Evolutionary conservation across 1,284 basidiomycete species (phyloP).

Genomic region (Apiotrichum mycotoxinovorans): DNA sequence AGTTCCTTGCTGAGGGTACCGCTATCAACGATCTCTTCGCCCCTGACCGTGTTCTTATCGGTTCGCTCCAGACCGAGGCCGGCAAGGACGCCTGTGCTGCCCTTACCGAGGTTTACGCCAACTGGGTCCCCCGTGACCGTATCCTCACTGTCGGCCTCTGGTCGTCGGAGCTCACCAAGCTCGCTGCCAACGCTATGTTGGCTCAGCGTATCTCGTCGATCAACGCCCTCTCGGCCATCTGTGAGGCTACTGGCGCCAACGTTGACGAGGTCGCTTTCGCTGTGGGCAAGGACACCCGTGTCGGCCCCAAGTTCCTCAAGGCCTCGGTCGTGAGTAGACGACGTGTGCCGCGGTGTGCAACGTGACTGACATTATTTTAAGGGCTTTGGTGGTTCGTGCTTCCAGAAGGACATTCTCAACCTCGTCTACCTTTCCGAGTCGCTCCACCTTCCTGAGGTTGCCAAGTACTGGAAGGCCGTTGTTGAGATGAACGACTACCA

Average conservation of each 20-base stretch:
- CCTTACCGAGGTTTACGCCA: constrained; percentile 77
- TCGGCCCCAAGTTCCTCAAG: constrained; percentile 94
- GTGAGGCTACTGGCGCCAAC: constrained; percentile 98
- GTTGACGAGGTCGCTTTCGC: constrained; percentile 97
- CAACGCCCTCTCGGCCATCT: constrained; percentile 97
- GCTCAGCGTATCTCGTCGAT: constrained; percentile 97
- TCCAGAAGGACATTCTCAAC: constrained; percentile 99
- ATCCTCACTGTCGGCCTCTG: constrained; percentile 95
- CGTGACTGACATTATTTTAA: constrained; percentile 7
- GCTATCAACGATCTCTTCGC: constrained; percentile 82
- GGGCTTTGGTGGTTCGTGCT: constrained; percentile 96
- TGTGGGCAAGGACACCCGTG: constrained; percentile 85
- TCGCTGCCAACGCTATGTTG: constrained; percentile 98
- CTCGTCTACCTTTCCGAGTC: constrained; percentile 94
- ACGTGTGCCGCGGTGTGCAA: background rate
- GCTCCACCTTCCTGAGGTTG: constrained; percentile 92
- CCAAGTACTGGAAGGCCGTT: constrained; percentile 93
- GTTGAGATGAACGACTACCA: constrained; percentile 97
- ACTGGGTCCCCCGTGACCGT: constrained; percentile 85
- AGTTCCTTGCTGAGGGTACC: constrained; percentile 98
- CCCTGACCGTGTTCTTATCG: constrained; percentile 95
- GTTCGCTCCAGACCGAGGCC: constrained; percentile 82
- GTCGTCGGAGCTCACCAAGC: constrained; percentile 97
- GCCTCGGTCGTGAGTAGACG: constrained; percentile 50
- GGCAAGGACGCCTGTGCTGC: constrained; percentile 76